A percentile compares a stretch with the other conserved stretches of the same genome.
phyloP scores from a whole-genome alignment of 164 flowering plant species.

The Platanus orientalis region DNA sequence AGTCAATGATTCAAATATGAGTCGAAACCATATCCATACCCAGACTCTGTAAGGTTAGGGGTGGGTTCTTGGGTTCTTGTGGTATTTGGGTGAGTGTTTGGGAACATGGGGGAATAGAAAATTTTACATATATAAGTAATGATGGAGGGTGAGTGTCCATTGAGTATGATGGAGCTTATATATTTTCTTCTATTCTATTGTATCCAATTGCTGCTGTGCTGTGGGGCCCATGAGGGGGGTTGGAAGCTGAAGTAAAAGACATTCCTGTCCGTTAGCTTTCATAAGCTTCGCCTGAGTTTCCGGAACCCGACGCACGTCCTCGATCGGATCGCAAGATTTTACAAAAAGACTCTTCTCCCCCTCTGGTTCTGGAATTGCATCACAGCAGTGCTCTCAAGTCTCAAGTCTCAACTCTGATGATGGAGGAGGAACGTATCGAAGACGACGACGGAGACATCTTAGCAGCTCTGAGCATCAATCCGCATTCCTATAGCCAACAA shows the following conservation, averaged over 20 bases:
- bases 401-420: too few relatives aligned
- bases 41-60: too few relatives aligned
- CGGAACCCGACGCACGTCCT: constrained; percentile 5
- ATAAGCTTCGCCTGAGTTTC: constrained; percentile 12
- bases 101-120: too few relatives aligned
- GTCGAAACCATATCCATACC: too few relatives aligned
- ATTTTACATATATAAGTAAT: too few relatives aligned
- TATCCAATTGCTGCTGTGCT: too few relatives aligned
- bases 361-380: background rate
- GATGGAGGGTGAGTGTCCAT: background rate
- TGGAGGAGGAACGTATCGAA: constrained; percentile 29
- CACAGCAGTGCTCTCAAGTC: background rate
- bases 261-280: constrained; percentile 6
- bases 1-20: too few relatives aligned
- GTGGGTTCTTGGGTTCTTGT: too few relatives aligned
- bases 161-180: background rate
- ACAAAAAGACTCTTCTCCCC: constrained; percentile 3
- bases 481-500: constrained; percentile 65
- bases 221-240: too few relatives aligned
- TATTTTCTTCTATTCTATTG: too few relatives aligned
- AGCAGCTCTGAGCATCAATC: constrained; percentile 12
- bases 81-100: background rate
- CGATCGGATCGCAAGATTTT: constrained; percentile 6
- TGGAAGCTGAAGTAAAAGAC: background rate
- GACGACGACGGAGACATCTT: constrained; percentile 47